Evolutionary conservation across 2,329 filamentous ascomycete genomes (phyloP).

Genomic region (Zarea fungicola): DNA sequence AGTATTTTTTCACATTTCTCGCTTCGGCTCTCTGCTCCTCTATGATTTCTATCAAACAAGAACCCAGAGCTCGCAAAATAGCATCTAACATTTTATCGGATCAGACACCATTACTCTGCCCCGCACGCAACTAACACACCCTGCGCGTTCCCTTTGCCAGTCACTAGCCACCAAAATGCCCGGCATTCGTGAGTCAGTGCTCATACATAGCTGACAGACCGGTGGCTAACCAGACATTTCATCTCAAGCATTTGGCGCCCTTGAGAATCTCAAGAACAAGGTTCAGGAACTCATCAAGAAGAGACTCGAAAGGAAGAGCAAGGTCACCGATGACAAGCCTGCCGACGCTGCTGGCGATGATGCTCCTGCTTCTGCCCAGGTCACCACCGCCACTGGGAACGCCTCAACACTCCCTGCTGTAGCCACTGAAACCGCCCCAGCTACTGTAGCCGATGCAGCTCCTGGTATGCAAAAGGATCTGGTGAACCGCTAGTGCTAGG

Average conservation of each 20-base stretch:
- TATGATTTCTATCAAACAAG: conserved; percentile 5
- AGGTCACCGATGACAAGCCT: conserved; percentile 18
- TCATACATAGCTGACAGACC: neutral
- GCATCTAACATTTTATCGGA: conserved; percentile 9
- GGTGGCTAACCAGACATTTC: neutral
- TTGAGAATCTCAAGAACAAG: conserved; percentile 53
- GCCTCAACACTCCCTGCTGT: conserved; percentile 16
- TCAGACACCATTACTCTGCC: neutral
- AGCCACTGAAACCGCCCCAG: conserved; percentile 19
- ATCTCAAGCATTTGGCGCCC: conserved; percentile 39
- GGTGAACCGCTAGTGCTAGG: too few relatives aligned
- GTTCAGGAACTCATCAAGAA: conserved; percentile 49
- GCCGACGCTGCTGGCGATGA: conserved; percentile 14
- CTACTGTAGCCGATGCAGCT: conserved; percentile 18
- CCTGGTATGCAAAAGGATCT: too few relatives aligned
- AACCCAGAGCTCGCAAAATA: conserved; percentile 5
- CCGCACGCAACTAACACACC: neutral
- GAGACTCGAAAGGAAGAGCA: conserved; percentile 35
- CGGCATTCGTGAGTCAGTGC: conserved; percentile 45
- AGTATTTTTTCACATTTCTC: conserved; percentile 1
- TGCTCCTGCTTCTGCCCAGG: conserved; percentile 17
- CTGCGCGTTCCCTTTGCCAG: too few relatives aligned
- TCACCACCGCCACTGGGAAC: conserved; percentile 17
- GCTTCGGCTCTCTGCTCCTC: neutral
- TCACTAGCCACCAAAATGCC: conserved; percentile 48